Base-by-base conservation (phyloP, 257 asterid genomes). In the Lantana camara region DNA sequence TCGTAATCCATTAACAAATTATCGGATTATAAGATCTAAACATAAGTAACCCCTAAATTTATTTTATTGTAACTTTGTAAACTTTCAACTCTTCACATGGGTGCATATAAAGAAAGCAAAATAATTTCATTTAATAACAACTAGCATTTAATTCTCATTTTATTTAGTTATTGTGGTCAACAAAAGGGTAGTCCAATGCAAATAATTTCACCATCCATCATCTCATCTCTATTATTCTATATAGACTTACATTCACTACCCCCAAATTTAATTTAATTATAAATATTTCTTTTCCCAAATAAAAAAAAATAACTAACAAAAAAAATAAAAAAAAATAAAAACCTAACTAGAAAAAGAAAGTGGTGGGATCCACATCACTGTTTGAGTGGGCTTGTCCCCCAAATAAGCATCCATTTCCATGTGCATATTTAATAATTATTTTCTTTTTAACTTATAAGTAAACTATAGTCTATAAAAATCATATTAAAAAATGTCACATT, bases 371-470 rank as follows among this genome's bases (percentile, higher is more conserved):
- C 64, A 53, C 69, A 70, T 69, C 76, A 52, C 45, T 48, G 29
- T 45, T 63, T 75, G 73, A 68, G 78, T 64, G 82, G 73, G 48
- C 13, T 47, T 81, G 87, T 84, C 78, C 70, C 86, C 82, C 48
- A 4, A 32, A 34, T 21, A 42, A 67, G 82, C 68, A 79, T 77
- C 86, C 77, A 73, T 75, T 73, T 80, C 82, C 86, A 85, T 82
- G 88, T 85, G 88, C 86, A 48, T 47, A 30, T 70, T 73, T 57
- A 70, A 75, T 75, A 20, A 51, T 61, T 61, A 17, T 64, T 66
- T 68, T 64, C 19, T 56, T 71, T 62, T 60, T 56, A 54, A 71
- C 66, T 63, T 20, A 8, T 2, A 73, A 76, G 47, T 38, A 19
- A 69, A 55, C 71, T 38, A 54, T 64, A 17, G 11, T 23, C 19